Base-by-base conservation (phyloP, 2,329 filamentous ascomycete genomes). In the Trichoderma cornu-damae region DNA sequence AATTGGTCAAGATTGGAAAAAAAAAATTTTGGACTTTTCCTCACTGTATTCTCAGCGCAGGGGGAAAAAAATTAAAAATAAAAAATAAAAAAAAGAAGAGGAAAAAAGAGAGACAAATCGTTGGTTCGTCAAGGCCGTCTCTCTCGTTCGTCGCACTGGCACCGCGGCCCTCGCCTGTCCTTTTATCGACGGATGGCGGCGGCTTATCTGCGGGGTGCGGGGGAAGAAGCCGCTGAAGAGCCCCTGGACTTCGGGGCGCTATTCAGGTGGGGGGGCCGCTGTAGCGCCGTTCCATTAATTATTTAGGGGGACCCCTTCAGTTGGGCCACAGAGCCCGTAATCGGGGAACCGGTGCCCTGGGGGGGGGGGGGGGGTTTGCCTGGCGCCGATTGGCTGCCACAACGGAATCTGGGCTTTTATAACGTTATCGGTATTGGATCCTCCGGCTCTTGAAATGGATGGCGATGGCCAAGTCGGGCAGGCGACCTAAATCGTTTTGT, bases 121-220 rank as follows among this genome's bases (percentile, higher is more conserved):
- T n/a, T 12, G n/a, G 37, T 38, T 47, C 44, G 44, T 47, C 44
- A 47, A 47, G n/a, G n/a, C n/a, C 44, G 44, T 34, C 28, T 47
- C 44, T 14, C 44, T 9, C n/a, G 7, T 30, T 12, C n/a, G 26
- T 12, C 40, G n/a, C n/a, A n/a, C n/a, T n/a, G 5, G 14, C 24
- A 14, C 35, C 7, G n/a, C 18, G 48, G 48, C 20, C 49, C 16
- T 43, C 18, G 11, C n/a, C 20, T 12, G 14, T 30, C 46, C 44
- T 57, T 56, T 40, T 57, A 59, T 59, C 52, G 32, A 32, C 58
- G 58, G 58, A 44, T 60, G 48, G 38, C 42, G 34, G 47, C 53
- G 58, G 58, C 58, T 60, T 60, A 60, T 60, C 58, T 51, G 58
- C 32, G 58, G 58, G 58, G 42, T 48, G 53, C 53, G 43, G 53